Conservation (phyloP, 2,329 filamentous ascomycete species). For the Incumbomyces lentus region DNA sequence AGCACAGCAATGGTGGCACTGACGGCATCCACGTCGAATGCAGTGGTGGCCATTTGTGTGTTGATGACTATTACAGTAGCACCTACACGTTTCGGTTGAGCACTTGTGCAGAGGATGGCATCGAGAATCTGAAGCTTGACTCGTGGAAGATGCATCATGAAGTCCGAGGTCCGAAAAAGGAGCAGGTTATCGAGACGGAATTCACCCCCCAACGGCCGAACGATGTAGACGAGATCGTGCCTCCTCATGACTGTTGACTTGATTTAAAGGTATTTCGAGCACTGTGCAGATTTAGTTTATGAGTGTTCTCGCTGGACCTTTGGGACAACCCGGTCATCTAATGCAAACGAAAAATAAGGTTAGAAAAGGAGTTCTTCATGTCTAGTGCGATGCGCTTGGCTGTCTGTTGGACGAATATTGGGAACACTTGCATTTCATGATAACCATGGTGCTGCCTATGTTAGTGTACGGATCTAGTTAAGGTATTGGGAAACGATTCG, state of each 20-base stretch:
- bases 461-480: no score
- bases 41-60: constrained; percentile 34
- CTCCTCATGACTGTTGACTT: constrained; percentile 33
- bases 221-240: constrained; percentile 56
- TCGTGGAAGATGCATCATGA: constrained; percentile 35
- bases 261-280: no score
- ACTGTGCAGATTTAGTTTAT: no score
- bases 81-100: constrained; percentile 32
- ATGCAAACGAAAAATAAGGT: no score
- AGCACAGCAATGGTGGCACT: constrained; percentile 14
- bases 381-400: no score
- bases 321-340: no score
- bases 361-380: no score
- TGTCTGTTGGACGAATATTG: no score
- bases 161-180: constrained; percentile 36
- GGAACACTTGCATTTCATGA: no score
- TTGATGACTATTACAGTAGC: constrained; percentile 38
- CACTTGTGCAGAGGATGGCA: constrained; percentile 10
- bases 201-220: constrained; percentile 54
- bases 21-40: constrained; percentile 20
- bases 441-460: no score
- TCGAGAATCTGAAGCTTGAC: constrained; percentile 22
- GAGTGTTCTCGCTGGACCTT: no score
- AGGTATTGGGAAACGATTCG: no score
- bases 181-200: constrained; percentile 34